Conservation (phyloP, 257 asterid genomes). For the Nicotiana attenuata region DNA sequence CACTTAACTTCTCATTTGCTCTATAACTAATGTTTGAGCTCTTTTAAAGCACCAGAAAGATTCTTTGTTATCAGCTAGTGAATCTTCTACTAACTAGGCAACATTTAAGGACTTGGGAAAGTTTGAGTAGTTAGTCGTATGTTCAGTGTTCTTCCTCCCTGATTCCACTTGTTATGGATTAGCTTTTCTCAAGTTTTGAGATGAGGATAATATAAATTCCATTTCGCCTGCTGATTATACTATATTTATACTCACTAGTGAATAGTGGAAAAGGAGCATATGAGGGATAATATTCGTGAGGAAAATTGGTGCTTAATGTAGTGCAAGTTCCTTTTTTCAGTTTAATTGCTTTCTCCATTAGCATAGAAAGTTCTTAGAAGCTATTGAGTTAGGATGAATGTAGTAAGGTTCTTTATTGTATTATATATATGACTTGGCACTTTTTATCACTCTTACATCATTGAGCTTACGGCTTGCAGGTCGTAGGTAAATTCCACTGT, state of each 20-base stretch:
- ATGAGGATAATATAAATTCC: not conserved
- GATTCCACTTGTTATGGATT: not conserved
- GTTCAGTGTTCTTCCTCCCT: not conserved
- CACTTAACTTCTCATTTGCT: not conserved
- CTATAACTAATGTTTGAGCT: not conserved
- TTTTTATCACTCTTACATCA: slow-evolving; percentile 5
- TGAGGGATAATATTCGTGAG: not conserved
- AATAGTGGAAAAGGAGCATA: not conserved
- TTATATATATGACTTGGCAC: not conserved
- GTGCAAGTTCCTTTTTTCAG: slow-evolving; percentile 1
- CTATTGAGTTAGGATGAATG: not conserved
- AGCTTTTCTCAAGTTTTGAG: not conserved
- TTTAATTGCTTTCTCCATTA: not conserved
- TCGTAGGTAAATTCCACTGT: slow-evolving; percentile 49
- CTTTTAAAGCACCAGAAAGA: not conserved
- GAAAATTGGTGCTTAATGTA: not conserved
- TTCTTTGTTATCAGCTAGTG: not conserved
- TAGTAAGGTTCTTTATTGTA: not conserved
- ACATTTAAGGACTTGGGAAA: not conserved
- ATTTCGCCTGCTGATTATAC: not conserved
- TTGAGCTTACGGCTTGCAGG: slow-evolving; percentile 39
- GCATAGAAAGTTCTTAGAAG: not conserved
- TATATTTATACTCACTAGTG: not conserved
- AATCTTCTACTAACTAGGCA: not conserved
- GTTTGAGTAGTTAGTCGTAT: not conserved